phyloP scores from a whole-genome alignment of 345 rosid species.

The Hibiscus tridactylites region DNA sequence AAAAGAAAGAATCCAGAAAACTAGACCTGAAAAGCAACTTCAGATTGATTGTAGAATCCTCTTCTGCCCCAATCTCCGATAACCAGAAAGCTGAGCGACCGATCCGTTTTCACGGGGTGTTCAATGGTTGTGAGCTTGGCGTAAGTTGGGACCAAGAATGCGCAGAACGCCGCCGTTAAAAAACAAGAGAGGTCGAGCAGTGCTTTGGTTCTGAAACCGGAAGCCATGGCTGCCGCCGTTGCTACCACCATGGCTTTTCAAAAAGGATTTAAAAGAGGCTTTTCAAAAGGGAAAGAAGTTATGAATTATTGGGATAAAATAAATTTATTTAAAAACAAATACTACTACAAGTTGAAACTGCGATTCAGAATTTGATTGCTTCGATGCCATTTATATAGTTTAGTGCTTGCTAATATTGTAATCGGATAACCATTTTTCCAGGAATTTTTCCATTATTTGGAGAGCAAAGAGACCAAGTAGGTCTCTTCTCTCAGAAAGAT shows the following conservation, averaged over 20 bases:
- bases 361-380: not conserved
- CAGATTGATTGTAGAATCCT: conserved; percentile 54
- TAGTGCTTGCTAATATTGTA: not conserved
- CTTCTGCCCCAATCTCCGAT: conserved; percentile 79
- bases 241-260: conserved; percentile 2
- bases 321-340: not conserved
- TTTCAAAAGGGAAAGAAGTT: not conserved
- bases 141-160: conserved; percentile 5
- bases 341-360: too few species aligned
- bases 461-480: too few species aligned
- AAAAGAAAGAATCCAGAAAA: too few species aligned
- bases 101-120: conserved; percentile 39
- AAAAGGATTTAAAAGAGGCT: not conserved
- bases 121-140: conserved; percentile 37
- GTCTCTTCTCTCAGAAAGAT: too few species aligned
- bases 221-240: conserved; percentile 13
- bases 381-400: not conserved
- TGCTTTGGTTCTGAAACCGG: not conserved
- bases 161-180: not conserved
- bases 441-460: conserved; percentile 9
- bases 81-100: conserved; percentile 53
- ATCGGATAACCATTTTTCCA: conserved; percentile 14
- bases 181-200: not conserved
- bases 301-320: not conserved
- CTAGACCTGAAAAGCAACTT: conserved; percentile 60